Conservation (phyloP, 805 yeast species). For the Starmerella scarabaei region DNA sequence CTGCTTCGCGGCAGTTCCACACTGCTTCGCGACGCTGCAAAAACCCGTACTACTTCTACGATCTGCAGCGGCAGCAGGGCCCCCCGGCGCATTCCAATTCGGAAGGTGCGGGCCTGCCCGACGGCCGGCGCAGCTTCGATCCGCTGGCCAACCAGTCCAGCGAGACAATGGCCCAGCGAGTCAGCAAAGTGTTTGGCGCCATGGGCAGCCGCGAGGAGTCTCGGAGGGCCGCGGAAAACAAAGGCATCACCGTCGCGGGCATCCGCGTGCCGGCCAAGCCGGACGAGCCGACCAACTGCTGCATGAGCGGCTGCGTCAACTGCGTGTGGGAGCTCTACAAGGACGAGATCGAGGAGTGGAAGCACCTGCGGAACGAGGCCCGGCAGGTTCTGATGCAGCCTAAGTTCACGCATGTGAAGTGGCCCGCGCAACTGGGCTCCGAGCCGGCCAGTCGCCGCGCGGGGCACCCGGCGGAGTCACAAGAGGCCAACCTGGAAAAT, state of each 20-base stretch:
- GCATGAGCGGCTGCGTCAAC: constrained; percentile 93
- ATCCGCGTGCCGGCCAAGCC: constrained; percentile 74
- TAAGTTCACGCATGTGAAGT: constrained; percentile 30
- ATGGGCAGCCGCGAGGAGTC: constrained; percentile 26
- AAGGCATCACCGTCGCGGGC: constrained; percentile 40
- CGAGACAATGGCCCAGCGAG: constrained; percentile 21
- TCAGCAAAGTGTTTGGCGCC: constrained; percentile 25
- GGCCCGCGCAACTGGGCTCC: constrained; percentile 58
- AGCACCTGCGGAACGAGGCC: constrained; percentile 43
- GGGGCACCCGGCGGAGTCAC: too few relatives aligned
- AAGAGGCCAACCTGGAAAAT: constrained; percentile 29
- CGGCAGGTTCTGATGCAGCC: constrained; percentile 24
- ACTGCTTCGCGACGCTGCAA: constrained; percentile 2
- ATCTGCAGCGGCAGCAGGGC: constrained; percentile 11
- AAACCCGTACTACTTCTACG: constrained; percentile 19
- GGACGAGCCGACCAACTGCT: constrained; percentile 84
- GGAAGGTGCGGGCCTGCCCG: constrained; percentile 2
- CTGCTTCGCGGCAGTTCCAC: constrained; percentile 5
- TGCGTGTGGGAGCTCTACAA: constrained; percentile 93
- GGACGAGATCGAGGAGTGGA: constrained; percentile 83
- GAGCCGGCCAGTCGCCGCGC: constrained; percentile 28
- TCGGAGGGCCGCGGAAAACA: constrained; percentile 25
- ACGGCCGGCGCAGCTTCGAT: constrained; percentile 14
- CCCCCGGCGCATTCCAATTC: constrained; percentile 4
- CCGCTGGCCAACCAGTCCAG: constrained; percentile 12